phyloP scores from a whole-genome alignment of 2,329 filamentous ascomycete species.

The Ophiobolus disseminans region DNA sequence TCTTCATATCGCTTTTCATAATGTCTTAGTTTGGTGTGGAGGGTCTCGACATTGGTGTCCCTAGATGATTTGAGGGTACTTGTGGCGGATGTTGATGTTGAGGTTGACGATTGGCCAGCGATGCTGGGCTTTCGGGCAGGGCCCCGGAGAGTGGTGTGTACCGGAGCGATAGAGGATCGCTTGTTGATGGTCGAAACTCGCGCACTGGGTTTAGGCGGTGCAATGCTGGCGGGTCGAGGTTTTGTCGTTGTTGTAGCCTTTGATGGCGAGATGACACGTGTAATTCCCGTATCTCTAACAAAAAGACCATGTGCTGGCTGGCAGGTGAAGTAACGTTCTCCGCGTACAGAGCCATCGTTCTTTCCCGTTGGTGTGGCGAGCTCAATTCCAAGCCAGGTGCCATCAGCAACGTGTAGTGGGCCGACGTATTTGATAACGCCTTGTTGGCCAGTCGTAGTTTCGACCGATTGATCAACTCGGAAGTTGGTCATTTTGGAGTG shows the following conservation, averaged over 20 bases:
- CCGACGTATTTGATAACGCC: constrained; percentile 83
- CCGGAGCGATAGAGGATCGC: constrained; percentile 31
- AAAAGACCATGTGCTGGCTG: constrained; percentile 79
- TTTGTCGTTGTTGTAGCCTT: constrained; percentile 22
- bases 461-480: constrained; percentile 72
- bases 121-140: constrained; percentile 29
- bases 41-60: constrained; percentile 69
- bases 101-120: constrained; percentile 12
- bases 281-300: constrained; percentile 74
- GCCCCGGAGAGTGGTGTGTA: constrained; percentile 31
- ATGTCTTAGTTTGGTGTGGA: constrained; percentile 85
- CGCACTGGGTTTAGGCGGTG: constrained; percentile 20
- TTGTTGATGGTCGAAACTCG: constrained; percentile 23
- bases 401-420: constrained; percentile 78
- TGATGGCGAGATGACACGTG: constrained; percentile 52
- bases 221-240: constrained; percentile 33
- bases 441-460: constrained; percentile 78
- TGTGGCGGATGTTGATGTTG: constrained; percentile 11
- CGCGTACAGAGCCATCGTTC: constrained; percentile 91
- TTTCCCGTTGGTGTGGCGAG: constrained; percentile 83
- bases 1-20: constrained; percentile 86
- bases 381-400: constrained; percentile 90
- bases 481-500: constrained; percentile 33
- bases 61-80: constrained; percentile 19
- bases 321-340: constrained; percentile 88